These are phyloP conservation scores for Plasmodium malariae DNA, from an alignment of 169 alveolate species.

Conservation along the genomic window DNA sequence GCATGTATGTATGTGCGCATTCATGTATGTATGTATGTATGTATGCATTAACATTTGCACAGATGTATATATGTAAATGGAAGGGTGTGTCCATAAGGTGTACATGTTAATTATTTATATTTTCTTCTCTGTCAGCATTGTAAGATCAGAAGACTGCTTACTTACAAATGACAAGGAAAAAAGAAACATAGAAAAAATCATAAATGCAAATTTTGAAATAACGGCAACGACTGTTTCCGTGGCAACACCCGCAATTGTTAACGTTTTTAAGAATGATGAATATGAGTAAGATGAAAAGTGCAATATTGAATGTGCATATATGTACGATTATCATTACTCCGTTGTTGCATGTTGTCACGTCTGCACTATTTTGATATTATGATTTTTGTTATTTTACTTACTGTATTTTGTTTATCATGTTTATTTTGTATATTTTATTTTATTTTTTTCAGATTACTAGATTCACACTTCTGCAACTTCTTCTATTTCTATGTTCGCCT, in stretches of 20 bases:
- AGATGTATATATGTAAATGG: background rate
- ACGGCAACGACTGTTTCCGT: constrained; percentile 14
- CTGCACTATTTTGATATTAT: background rate
- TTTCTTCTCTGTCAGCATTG: constrained; percentile 16
- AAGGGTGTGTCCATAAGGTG: background rate
- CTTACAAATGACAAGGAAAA: constrained; percentile 31
- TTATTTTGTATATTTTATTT: background rate
- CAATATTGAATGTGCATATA: background rate
- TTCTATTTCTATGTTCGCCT: constrained; percentile 19
- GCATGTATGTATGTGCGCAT: background rate
- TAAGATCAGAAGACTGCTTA: constrained; percentile 37
- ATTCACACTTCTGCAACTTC: constrained; percentile 2
- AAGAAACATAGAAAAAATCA: constrained; percentile 31
- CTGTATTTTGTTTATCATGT: background rate
- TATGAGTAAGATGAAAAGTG: constrained; percentile 7
- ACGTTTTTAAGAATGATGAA: constrained; percentile 23
- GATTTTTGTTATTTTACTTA: background rate
- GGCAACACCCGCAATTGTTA: constrained; percentile 42
- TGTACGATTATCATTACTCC: too few species aligned
- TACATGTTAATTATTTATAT: background rate
- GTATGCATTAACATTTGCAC: background rate
- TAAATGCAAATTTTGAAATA: constrained; percentile 48
- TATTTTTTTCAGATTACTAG: constrained; percentile 20
- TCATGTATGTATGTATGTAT: background rate
- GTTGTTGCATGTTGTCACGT: too few species aligned